These are phyloP conservation scores for Metarhizium guizhouense DNA, from an alignment of 2,329 filamentous ascomycete genomes.

Conservation along the genomic window DNA sequence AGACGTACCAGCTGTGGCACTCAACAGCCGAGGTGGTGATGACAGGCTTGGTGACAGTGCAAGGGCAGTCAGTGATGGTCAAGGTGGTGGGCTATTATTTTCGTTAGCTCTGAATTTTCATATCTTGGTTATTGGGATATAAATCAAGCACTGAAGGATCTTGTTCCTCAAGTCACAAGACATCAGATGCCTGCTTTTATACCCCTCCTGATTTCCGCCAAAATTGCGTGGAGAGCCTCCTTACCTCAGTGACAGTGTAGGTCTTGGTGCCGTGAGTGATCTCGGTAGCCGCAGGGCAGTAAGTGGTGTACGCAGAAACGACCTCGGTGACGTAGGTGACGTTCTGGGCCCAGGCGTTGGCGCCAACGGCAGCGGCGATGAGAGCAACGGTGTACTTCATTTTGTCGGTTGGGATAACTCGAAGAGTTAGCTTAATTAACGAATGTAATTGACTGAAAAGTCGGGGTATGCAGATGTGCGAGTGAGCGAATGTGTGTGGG, in stretches of 20 bases:
- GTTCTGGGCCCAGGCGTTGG: conserved; percentile 41
- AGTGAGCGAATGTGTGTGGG: conserved; percentile 40
- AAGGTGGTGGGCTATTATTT: conserved; percentile 49
- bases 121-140: not conserved
- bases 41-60: conserved; percentile 55
- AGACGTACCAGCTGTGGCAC: conserved; percentile 45
- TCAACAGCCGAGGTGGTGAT: conserved; percentile 40
- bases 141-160: not conserved
- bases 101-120: too few species aligned
- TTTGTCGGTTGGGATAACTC: conserved; percentile 43
- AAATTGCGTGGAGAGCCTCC: conserved; percentile 9
- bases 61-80: conserved; percentile 65
- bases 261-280: conserved; percentile 56
- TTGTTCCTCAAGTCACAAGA: not conserved
- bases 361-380: conserved; percentile 39
- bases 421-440: conserved; percentile 30
- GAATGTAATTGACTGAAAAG: conserved; percentile 52
- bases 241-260: conserved; percentile 59
- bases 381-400: conserved; percentile 55
- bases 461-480: conserved; percentile 32
- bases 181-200: not conserved
- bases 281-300: conserved; percentile 59
- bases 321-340: conserved; percentile 55
- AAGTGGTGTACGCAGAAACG: conserved; percentile 59
- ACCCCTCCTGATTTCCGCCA: not conserved